A percentile compares a stretch with the other conserved stretches of the same genome.
Evolutionary conservation across 805 yeast genomes (phyloP).

Genomic region (Candida koratica): DNA sequence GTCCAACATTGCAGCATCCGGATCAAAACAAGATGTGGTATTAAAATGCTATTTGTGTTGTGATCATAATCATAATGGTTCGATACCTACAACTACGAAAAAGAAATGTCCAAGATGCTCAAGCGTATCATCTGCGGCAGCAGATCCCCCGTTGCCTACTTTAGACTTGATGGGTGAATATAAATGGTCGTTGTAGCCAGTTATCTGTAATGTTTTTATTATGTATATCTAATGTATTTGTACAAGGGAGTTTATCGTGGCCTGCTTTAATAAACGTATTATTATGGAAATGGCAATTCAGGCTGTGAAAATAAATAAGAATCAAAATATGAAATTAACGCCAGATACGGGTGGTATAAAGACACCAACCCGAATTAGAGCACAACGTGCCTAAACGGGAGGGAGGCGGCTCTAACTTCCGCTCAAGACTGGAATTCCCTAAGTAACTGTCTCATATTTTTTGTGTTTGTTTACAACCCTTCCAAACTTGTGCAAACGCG

Average conservation of each 20-base stretch:
- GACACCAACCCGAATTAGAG: too few relatives aligned
- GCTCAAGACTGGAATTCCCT: background rate
- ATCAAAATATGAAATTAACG: too few relatives aligned
- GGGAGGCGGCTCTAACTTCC: background rate
- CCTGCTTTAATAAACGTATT: too few relatives aligned
- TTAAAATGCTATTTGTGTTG: conserved; percentile 19
- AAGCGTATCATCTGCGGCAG: conserved; percentile 10
- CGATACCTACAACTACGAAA: conserved; percentile 5
- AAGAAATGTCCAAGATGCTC: conserved; percentile 17
- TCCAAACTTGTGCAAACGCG: conserved; percentile 10
- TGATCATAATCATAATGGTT: conserved; percentile 2
- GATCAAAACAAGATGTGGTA: conserved; percentile 10
- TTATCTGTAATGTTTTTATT: background rate
- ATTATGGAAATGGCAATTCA: too few relatives aligned
- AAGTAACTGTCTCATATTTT: background rate
- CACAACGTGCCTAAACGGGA: too few relatives aligned
- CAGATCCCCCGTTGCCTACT: conserved; percentile 12
- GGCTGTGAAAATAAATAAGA: too few relatives aligned
- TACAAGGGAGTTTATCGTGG: too few relatives aligned
- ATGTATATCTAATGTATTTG: conserved; percentile 1
- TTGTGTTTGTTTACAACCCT: conserved; percentile 8
- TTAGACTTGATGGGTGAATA: conserved; percentile 30
- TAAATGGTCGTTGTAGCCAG: conserved; percentile 20
- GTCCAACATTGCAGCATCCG: background rate
- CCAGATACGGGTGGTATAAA: too few relatives aligned